These are phyloP conservation scores for Leishmania lainsoni DNA, from an alignment of 208 protist species.

Conservation along the genomic window DNA sequence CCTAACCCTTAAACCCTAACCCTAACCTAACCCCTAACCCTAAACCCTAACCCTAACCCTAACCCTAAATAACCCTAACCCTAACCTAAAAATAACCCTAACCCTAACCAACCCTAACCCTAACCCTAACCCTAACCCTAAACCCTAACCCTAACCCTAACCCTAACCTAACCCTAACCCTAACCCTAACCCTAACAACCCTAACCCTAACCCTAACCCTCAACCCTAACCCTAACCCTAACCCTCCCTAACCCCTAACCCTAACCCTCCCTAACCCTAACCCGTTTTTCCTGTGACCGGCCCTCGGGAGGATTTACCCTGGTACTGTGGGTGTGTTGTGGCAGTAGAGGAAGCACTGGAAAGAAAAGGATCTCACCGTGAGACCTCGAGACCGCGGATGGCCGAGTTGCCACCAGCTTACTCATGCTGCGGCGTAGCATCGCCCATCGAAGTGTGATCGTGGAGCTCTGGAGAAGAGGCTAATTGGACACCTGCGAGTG, in stretches of 20 bases:
- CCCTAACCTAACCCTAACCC: no score
- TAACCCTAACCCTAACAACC: no score
- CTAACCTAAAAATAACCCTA: background rate
- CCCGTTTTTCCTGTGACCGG: background rate
- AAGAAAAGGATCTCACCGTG: no score
- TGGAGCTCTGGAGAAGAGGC: background rate
- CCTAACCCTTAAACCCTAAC: background rate
- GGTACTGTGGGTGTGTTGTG: background rate
- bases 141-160: no score
- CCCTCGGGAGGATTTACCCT: background rate
- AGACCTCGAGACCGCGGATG: background rate
- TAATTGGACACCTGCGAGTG: no score
- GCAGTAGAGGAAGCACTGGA: no score
- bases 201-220: no score
- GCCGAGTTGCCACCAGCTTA: background rate
- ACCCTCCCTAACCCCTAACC: background rate
- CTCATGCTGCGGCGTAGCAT: background rate
- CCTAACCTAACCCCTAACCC: background rate
- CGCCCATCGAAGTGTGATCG: background rate
- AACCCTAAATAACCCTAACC: background rate
- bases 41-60: background rate
- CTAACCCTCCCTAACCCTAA: conserved; percentile 4
- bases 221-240: no score
- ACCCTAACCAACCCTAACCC: no score
- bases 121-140: no score